Evolutionary conservation across 306 rosid species (phyloP), one percentile per base, ranked within the genome.

Genomic region (Prunus davidiana): DNA sequence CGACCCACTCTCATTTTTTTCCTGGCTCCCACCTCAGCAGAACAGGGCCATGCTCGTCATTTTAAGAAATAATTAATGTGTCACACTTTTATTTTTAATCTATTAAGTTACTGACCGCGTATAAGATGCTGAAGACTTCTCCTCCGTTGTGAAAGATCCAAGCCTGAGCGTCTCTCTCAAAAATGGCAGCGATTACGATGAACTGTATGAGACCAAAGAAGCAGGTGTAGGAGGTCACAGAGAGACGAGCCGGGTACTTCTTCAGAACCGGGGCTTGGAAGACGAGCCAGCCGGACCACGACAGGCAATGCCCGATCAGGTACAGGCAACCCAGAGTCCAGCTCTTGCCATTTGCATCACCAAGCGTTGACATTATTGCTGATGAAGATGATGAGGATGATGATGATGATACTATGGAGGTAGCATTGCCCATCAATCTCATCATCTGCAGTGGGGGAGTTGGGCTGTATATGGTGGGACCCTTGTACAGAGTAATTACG

Each of bases 241-340:
- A 95, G 78, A 95, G 97, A 18, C 99, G 90, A 12, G 99, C 99
- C 0, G 99, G 99, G 78, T 95, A 95, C 76, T 95, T 95, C 83
- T 95, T 95, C 41, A 95, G 91, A 6, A 95, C 87, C 0, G 98
- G 98, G 25, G 97, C 90, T 78, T 95, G 98, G 61, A 95, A 16
- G 14, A 95, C 99, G 1, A 95, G 96, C 99, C 99, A 95, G 8
- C 71, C 99, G 49, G 99, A 95, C 99, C 99, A 95, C 0, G 98
- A 87, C 83, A 95, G 82, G 78, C 99, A 95, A 69, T 95, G 99
- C 0, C 99, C 97, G 51, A 95, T 87, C 10, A 95, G 92, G 84
- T 83, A 95, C 12, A 95, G 1, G 69, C 99, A 95, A 0, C 99
- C 99, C 8, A 95, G 87, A 34, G 97, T 92, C 99, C 99, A 95